A percentile compares a stretch with the other conserved stretches of the same genome.
These are phyloP conservation scores for Cercospora sp. DNA, from an alignment of 2,329 filamentous ascomycete species.

Conservation along the genomic window DNA sequence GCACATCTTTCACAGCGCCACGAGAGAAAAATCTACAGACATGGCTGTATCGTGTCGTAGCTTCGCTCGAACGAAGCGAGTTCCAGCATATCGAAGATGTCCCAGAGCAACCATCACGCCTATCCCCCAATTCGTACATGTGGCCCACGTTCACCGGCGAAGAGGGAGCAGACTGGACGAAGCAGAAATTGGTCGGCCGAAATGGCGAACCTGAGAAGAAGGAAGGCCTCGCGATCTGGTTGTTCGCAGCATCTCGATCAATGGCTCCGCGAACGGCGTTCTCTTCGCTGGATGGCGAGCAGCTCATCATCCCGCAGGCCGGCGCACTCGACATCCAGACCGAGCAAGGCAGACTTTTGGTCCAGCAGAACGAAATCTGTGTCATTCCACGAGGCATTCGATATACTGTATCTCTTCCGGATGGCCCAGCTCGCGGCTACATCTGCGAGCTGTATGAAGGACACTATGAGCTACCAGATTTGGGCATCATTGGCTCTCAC, in stretches of 20 bases:
- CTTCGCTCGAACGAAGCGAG: slow-evolving; percentile 27
- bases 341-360: slow-evolving; percentile 62
- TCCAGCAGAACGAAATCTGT: slow-evolving; percentile 64
- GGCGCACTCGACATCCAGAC: slow-evolving; percentile 66
- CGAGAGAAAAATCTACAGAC: slow-evolving; percentile 56
- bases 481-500: slow-evolving; percentile 65
- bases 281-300: slow-evolving; percentile 75
- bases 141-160: slow-evolving; percentile 35
- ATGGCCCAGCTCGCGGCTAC: slow-evolving; percentile 62
- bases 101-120: slow-evolving; percentile 1
- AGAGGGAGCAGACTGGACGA: slow-evolving; percentile 56
- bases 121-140: slow-evolving; percentile 24
- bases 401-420: slow-evolving; percentile 58
- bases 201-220: slow-evolving; percentile 77
- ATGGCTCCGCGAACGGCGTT: slow-evolving; percentile 73
- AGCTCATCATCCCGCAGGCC: slow-evolving; percentile 63
- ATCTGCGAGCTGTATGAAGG: slow-evolving; percentile 65
- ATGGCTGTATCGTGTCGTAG: slow-evolving; percentile 57
- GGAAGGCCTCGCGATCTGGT: slow-evolving; percentile 72
- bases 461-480: slow-evolving; percentile 63
- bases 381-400: slow-evolving; percentile 64
- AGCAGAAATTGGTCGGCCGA: slow-evolving; percentile 70
- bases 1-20: slow-evolving; percentile 58
- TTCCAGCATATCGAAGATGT: slow-evolving; percentile 13
- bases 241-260: slow-evolving; percentile 74